Evolutionary conservation across 345 rosid genomes (phyloP).

Genomic region (Ceriops zippeliana): DNA sequence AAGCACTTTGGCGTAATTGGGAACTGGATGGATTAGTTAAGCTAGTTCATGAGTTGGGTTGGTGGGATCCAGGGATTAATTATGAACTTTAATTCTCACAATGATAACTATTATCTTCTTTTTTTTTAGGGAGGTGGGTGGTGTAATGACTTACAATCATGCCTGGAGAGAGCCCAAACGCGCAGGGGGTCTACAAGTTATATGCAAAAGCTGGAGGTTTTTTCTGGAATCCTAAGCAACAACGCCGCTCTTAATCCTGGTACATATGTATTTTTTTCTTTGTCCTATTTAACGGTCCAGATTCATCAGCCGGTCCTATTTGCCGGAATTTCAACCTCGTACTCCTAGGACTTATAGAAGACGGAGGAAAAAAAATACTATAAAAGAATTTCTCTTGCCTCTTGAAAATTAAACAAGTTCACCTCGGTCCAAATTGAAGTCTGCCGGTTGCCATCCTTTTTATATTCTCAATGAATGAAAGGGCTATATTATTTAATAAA

Average conservation of each 20-base stretch:
- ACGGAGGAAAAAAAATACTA: too few species aligned
- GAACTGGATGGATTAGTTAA: not conserved
- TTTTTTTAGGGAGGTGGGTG: conserved; percentile 95
- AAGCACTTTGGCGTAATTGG: not conserved
- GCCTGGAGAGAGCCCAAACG: conserved; percentile 65
- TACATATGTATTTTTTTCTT: conserved; percentile 5
- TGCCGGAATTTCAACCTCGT: too few species aligned
- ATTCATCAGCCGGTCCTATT: too few species aligned
- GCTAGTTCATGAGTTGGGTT: not conserved
- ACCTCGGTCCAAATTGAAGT: too few species aligned
- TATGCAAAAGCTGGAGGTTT: conserved; percentile 62
- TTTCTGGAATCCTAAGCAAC: conserved; percentile 83
- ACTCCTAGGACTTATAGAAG: too few species aligned
- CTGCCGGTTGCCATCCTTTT: too few species aligned
- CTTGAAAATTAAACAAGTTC: too few species aligned
- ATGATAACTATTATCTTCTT: too few species aligned
- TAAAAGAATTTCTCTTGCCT: too few species aligned
- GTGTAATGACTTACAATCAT: conserved; percentile 83
- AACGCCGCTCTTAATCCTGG: conserved; percentile 85
- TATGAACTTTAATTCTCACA: not conserved
- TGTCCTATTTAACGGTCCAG: too few species aligned
- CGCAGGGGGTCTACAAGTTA: conserved; percentile 73
- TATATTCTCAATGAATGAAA: too few species aligned
- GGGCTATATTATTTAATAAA: too few species aligned
- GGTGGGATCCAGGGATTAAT: conserved; percentile 9